Conservation (phyloP, 805 yeast species). For the Wickerhamiella brachini region DNA sequence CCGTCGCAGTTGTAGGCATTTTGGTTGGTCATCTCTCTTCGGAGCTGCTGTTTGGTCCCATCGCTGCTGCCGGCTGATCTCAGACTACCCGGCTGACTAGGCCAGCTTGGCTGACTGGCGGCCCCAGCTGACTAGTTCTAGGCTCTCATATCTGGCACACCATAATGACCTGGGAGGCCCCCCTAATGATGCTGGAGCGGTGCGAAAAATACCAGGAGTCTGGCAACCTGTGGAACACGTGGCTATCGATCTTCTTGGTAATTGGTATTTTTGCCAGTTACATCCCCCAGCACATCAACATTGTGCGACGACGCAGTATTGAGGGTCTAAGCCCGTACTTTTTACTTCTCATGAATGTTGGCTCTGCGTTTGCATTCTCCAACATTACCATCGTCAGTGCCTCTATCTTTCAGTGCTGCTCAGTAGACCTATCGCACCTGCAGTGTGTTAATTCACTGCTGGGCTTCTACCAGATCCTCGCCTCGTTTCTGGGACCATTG, state of each 20-base stretch:
- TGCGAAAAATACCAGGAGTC: background rate
- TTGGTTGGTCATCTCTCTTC: constrained; percentile 1
- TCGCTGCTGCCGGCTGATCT: background rate
- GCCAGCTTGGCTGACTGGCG: too few relatives aligned
- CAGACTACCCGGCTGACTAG: too few relatives aligned
- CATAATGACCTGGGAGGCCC: too few relatives aligned
- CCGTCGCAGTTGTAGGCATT: constrained; percentile 61
- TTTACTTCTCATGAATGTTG: constrained; percentile 51
- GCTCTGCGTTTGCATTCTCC: constrained; percentile 50
- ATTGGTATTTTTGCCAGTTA: constrained; percentile 59
- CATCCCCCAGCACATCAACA: constrained; percentile 58
- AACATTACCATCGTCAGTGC: constrained; percentile 51
- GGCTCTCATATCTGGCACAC: too few relatives aligned
- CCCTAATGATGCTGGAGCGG: background rate
- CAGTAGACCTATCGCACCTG: constrained; percentile 22
- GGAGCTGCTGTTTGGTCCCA: background rate
- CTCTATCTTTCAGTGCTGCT: constrained; percentile 46
- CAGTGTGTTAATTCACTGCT: constrained; percentile 18
- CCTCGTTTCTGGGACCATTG: constrained; percentile 15
- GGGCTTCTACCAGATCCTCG: constrained; percentile 17
- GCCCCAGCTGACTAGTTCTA: too few relatives aligned
- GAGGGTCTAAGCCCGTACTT: constrained; percentile 70
- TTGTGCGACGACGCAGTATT: constrained; percentile 43
- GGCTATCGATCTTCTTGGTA: constrained; percentile 40
- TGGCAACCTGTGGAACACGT: constrained; percentile 27